Evolutionary conservation across 805 yeast genomes (phyloP).

Genomic region (Yarrowia divulgata): DNA sequence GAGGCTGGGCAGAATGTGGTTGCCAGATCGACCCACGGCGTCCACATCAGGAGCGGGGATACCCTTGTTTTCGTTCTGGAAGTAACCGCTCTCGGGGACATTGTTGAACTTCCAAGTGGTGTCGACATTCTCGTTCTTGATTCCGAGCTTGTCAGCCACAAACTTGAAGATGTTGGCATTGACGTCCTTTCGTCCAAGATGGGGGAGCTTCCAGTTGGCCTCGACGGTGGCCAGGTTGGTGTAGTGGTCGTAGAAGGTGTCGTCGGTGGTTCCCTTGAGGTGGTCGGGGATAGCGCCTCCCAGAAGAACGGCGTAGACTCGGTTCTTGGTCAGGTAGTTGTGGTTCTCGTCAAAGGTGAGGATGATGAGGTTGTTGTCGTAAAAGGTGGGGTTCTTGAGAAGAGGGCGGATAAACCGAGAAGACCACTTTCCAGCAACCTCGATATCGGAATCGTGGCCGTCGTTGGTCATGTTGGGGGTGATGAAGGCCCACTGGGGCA

Average conservation of each 20-base stretch:
- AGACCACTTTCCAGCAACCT: slow-evolving; percentile 58
- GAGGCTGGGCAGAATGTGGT: slow-evolving; percentile 28
- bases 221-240: slow-evolving; percentile 58
- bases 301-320: slow-evolving; percentile 56
- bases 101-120: slow-evolving; percentile 29
- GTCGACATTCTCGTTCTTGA: slow-evolving; percentile 29
- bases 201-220: slow-evolving; percentile 60
- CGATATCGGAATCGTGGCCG: slow-evolving; percentile 59
- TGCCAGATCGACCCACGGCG: slow-evolving; percentile 32
- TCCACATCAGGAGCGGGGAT: slow-evolving; percentile 32
- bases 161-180: slow-evolving; percentile 58
- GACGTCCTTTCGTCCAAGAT: slow-evolving; percentile 60
- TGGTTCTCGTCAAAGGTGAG: slow-evolving; percentile 62
- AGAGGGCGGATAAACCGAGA: slow-evolving; percentile 56
- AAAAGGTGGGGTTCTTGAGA: slow-evolving; percentile 57
- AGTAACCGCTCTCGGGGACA: slow-evolving; percentile 12
- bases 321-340: slow-evolving; percentile 55
- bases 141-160: slow-evolving; percentile 52
- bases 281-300: slow-evolving; percentile 58
- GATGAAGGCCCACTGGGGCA: slow-evolving; percentile 62
- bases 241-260: slow-evolving; percentile 61
- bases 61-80: slow-evolving; percentile 8
- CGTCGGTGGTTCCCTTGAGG: slow-evolving; percentile 56
- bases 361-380: slow-evolving; percentile 55
- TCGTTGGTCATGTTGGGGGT: slow-evolving; percentile 64